A percentile compares a stretch with the other conserved stretches of the same genome.
Conservation (phyloP, 768 basidiomycete genomes). For the Brasilioporus rufonigricans region DNA sequence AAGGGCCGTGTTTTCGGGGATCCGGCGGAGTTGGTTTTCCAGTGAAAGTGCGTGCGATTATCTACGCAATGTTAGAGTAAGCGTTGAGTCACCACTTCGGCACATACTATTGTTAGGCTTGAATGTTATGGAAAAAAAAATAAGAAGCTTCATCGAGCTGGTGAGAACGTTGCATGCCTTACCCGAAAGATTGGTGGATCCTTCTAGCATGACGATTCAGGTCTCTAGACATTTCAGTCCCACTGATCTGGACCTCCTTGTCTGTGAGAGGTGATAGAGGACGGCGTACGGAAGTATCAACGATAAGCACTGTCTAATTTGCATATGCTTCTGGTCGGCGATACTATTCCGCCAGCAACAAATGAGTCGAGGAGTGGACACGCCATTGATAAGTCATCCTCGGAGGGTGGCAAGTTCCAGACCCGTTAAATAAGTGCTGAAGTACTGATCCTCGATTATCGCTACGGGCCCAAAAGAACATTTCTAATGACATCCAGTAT, state of each 20-base stretch:
- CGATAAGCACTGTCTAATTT: constrained; percentile 40
- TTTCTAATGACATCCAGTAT: not conserved
- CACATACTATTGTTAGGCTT: constrained; percentile 6
- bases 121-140: not conserved
- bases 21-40: not conserved
- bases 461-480: too few species aligned
- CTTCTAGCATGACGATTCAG: constrained; percentile 5
- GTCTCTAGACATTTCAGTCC: constrained; percentile 13
- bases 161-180: not conserved
- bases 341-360: too few species aligned
- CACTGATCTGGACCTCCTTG: not conserved
- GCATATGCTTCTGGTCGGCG: constrained; percentile 36
- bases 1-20: constrained; percentile 11
- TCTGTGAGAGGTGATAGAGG: too few species aligned
- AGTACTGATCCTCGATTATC: too few species aligned
- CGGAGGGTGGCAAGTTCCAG: too few species aligned
- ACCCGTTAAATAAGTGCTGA: too few species aligned
- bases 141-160: not conserved
- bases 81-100: not conserved
- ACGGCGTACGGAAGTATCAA: constrained; percentile 30
- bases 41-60: not conserved
- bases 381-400: too few species aligned
- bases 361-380: too few species aligned
- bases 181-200: constrained; percentile 16
- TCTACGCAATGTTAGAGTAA: not conserved